Conservation (phyloP, 768 basidiomycete species). For the Phylloporus arenicola region DNA sequence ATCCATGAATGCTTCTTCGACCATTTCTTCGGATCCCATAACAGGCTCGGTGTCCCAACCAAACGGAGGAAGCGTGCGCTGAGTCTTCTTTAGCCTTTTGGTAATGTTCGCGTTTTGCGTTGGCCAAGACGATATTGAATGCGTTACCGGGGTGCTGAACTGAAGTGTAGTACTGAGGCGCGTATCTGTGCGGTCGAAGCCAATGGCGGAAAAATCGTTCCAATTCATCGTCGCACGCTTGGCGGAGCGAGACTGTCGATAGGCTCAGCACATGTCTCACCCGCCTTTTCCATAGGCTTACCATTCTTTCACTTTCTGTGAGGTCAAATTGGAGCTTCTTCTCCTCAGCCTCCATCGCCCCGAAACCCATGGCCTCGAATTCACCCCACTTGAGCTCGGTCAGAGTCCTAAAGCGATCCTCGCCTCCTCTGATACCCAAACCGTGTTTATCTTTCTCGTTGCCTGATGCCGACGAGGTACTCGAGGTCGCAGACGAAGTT, state of each 20-base stretch:
- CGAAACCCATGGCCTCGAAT: conserved; percentile 83
- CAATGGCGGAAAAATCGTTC: conserved; percentile 82
- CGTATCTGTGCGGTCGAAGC: conserved; percentile 75
- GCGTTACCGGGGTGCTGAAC: conserved; percentile 55
- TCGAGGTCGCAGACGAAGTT: conserved; percentile 40
- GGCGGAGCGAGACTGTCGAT: conserved; percentile 49
- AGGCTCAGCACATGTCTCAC: conserved; percentile 6
- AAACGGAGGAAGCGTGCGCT: conserved; percentile 69
- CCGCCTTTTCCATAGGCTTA: conserved; percentile 21
- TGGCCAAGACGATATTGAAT: conserved; percentile 69
- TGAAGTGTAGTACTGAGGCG: conserved; percentile 78
- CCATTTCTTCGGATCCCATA: conserved; percentile 67
- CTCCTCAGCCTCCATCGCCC: conserved; percentile 41
- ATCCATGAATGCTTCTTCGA: conserved; percentile 89
- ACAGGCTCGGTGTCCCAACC: conserved; percentile 91
- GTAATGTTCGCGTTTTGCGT: conserved; percentile 64
- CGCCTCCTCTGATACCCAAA: conserved; percentile 39
- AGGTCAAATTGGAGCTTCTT: conserved; percentile 90
- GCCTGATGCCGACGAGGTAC: conserved; percentile 33
- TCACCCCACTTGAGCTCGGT: conserved; percentile 90
- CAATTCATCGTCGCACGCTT: conserved; percentile 85
- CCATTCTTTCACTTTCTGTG: conserved; percentile 77
- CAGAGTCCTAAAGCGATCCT: conserved; percentile 72
- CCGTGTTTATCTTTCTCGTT: conserved; percentile 30
- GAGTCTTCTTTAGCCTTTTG: conserved; percentile 78